Base-by-base conservation (phyloP, 805 yeast species). In the Yarrowia bubula region DNA sequence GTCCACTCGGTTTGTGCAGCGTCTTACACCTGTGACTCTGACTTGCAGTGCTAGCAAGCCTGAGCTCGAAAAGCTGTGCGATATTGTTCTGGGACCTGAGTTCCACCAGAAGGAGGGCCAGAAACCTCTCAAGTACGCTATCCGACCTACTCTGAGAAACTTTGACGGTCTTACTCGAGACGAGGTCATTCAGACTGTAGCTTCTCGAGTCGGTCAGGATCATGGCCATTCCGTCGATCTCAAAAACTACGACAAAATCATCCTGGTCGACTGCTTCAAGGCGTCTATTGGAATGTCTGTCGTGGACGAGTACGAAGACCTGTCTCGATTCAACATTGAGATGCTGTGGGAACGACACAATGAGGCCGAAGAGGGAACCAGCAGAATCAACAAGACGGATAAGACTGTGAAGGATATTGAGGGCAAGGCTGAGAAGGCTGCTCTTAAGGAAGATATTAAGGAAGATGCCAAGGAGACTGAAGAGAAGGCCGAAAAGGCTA, bases 231-330 rank as follows among this genome's bases (percentile, higher is more conserved):
- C 76, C 39, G 96, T 95, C 14, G 96, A 92, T 73, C 81, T 95
- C 74, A 89, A 90, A 71, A 76, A 84, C 11, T 90, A 84, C 71
- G 96, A 92, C 67, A 86, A 87, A 72, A 78, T 95, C 70, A 83
- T 95, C 55, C 73, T 93, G 62, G 88, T 95, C 2, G 97, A 91
- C 74, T 89, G 97, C 73, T 93, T 87, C 77, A 93, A 92, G 77
- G 88, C 85, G 68, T 89, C 89, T 67, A 82, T 95, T 38, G 99
- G 99, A 7, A 86, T 90, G 84, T 81, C 95, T 69, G 93, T 92
- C 6, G 91, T 90, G 1, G 82, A 84, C 65, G 83, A 84, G 65
- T 90, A 84, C 71, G 85, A 83, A 22, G 76, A 80, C 68, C 81
- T 83, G 67, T 86, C 84, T 70, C 86, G 86, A 72, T 91, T 83